A percentile compares a stretch with the other conserved stretches of the same genome.
These are phyloP conservation scores for Heimioporus sp. DNA, from an alignment of 768 basidiomycete species.

Conservation along the genomic window DNA sequence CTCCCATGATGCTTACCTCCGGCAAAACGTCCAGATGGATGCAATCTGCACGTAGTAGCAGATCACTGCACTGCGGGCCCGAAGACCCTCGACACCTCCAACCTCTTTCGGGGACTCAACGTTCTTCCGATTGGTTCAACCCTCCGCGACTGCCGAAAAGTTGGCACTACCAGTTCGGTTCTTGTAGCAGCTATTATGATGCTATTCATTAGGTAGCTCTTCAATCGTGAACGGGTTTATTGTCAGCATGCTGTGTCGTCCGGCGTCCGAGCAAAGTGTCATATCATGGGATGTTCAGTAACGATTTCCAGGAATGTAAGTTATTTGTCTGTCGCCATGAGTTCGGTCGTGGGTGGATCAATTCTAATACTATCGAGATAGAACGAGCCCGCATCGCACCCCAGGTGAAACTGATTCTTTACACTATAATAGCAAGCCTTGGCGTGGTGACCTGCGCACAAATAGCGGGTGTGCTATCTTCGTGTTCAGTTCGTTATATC, in stretches of 20 bases:
- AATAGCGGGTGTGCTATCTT: slow-evolving; percentile 4
- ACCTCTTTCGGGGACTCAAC: not conserved
- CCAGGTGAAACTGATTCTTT: not conserved
- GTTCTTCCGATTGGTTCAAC: not conserved
- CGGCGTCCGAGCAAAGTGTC: not conserved
- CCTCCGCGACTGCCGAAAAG: not conserved
- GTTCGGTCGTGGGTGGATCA: not conserved
- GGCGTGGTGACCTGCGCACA: slow-evolving; percentile 7
- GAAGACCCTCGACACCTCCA: not conserved
- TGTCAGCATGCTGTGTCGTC: not conserved
- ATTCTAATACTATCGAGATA: not conserved
- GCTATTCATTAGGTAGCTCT: too few species aligned
- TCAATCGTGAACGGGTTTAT: not conserved
- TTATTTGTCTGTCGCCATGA: not conserved
- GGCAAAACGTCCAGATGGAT: not conserved
- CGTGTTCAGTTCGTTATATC: not conserved
- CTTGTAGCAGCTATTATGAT: not conserved
- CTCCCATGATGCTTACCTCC: not conserved
- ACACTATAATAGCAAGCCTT: not conserved
- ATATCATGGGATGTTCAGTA: not conserved
- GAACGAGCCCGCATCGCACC: not conserved
- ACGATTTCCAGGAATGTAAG: not conserved
- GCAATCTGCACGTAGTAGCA: not conserved
- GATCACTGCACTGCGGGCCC: not conserved
- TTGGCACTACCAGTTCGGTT: not conserved